Conservation (phyloP, 164 flowering plant species). For the Stephania yunnanensis region DNA sequence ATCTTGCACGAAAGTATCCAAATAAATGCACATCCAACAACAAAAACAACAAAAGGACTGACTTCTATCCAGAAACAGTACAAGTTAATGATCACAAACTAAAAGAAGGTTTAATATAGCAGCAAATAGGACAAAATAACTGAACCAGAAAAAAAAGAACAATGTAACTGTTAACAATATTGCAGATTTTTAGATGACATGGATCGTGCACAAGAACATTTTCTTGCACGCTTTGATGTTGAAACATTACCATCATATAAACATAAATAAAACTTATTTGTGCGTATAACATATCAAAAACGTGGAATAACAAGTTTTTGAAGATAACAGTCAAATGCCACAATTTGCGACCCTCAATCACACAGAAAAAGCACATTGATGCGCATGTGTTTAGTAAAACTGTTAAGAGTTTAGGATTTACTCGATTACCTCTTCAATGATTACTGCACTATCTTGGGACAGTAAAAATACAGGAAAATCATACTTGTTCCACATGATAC, state of each 20-base stretch:
- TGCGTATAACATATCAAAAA: too few relatives aligned
- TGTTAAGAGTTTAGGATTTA: neutral
- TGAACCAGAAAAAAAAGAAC: neutral
- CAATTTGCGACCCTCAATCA: neutral
- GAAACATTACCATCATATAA: too few relatives aligned
- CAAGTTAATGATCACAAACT: neutral
- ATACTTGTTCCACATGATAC: slow-evolving; percentile 68
- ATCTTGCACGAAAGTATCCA: slow-evolving; percentile 34
- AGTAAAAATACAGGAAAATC: slow-evolving; percentile 85
- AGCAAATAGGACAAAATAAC: too few relatives aligned
- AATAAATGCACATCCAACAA: neutral
- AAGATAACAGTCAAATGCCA: neutral
- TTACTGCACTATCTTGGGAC: slow-evolving; percentile 41
- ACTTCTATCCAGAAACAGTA: neutral
- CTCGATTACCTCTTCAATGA: slow-evolving; percentile 54
- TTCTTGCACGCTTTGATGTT: too few relatives aligned
- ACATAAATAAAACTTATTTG: too few relatives aligned
- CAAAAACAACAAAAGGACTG: neutral
- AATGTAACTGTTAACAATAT: too few relatives aligned
- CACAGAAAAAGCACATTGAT: neutral
- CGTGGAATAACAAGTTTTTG: too few relatives aligned
- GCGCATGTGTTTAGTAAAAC: neutral
- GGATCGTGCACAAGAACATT: too few relatives aligned
- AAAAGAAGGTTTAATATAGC: neutral
- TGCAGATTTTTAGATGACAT: neutral